These are phyloP conservation scores for Zygotorulaspora mrakii DNA, from an alignment of 1,139 yeast species.

Conservation along the genomic window DNA sequence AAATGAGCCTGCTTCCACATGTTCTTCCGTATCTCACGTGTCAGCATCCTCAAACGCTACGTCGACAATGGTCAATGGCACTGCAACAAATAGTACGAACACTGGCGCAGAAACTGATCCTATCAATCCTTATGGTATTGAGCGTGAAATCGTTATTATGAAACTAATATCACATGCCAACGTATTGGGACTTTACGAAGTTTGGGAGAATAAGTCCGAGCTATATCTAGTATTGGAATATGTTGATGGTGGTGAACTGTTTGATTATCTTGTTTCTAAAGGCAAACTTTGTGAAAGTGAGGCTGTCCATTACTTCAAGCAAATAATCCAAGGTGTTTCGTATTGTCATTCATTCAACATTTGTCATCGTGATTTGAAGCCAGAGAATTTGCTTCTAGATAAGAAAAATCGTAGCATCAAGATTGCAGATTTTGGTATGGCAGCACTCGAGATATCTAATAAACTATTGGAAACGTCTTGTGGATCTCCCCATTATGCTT, in stretches of 20 bases:
- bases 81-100: slow-evolving; percentile 31
- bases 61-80: slow-evolving; percentile 16
- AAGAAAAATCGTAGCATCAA: slow-evolving; percentile 59
- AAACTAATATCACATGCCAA: slow-evolving; percentile 72
- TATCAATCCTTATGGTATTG: slow-evolving; percentile 65
- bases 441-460: slow-evolving; percentile 72
- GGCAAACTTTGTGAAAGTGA: slow-evolving; percentile 76
- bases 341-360: slow-evolving; percentile 78
- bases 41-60: slow-evolving; percentile 20
- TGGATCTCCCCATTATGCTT: slow-evolving; percentile 85
- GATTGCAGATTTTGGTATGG: slow-evolving; percentile 86
- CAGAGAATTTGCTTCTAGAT: slow-evolving; percentile 70
- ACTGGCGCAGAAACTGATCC: slow-evolving; percentile 42
- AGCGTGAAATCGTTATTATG: slow-evolving; percentile 80
- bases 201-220: slow-evolving; percentile 79
- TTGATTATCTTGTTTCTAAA: slow-evolving; percentile 70
- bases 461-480: slow-evolving; percentile 72
- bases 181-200: slow-evolving; percentile 71
- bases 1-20: slow-evolving; percentile 13
- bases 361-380: slow-evolving; percentile 78
- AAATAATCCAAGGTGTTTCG: slow-evolving; percentile 73
- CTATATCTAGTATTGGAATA: slow-evolving; percentile 70
- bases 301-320: slow-evolving; percentile 72
- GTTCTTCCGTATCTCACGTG: slow-evolving; percentile 15
- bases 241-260: slow-evolving; percentile 80